These are phyloP conservation scores for Tricholoma furcatifolium DNA, from an alignment of 768 basidiomycete species.

Conservation along the genomic window DNA sequence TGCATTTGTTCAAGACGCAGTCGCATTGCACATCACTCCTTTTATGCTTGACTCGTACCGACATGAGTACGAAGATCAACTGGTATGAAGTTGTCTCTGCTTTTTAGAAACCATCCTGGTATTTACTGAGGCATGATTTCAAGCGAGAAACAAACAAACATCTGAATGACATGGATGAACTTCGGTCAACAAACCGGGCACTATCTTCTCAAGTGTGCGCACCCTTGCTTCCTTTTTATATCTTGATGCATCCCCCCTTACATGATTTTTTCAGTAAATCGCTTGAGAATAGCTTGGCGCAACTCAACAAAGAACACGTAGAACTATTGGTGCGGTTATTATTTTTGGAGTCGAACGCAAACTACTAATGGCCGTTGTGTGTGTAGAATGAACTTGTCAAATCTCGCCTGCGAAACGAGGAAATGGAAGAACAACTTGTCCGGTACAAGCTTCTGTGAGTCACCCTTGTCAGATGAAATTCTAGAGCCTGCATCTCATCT, in stretches of 20 bases:
- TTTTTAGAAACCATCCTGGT: background rate
- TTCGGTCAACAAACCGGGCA: conserved; percentile 76
- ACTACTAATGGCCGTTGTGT: background rate
- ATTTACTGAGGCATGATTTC: background rate
- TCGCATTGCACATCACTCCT: conserved; percentile 84
- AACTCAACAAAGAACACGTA: conserved; percentile 82
- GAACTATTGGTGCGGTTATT: conserved; percentile 53
- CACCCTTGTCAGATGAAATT: background rate
- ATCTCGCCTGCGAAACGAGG: conserved; percentile 85
- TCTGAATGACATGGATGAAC: conserved; percentile 76
- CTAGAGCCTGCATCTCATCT: background rate
- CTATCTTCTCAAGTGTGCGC: conserved; percentile 74
- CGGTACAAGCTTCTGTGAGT: conserved; percentile 89
- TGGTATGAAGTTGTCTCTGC: conserved; percentile 35
- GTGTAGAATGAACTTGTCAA: conserved; percentile 88
- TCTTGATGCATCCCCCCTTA: background rate
- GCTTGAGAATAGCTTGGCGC: conserved; percentile 75
- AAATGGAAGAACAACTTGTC: conserved; percentile 91
- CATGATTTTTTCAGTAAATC: conserved; percentile 53
- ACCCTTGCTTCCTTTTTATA: conserved; percentile 29
- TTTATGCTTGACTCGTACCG: conserved; percentile 93
- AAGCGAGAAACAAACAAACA: conserved; percentile 78
- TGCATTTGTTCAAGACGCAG: conserved; percentile 85
- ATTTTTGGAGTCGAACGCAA: background rate
- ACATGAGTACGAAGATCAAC: conserved; percentile 83